phyloP scores from a whole-genome alignment of 2,329 filamentous ascomycete genomes.

The Sporothrix mexicana region DNA sequence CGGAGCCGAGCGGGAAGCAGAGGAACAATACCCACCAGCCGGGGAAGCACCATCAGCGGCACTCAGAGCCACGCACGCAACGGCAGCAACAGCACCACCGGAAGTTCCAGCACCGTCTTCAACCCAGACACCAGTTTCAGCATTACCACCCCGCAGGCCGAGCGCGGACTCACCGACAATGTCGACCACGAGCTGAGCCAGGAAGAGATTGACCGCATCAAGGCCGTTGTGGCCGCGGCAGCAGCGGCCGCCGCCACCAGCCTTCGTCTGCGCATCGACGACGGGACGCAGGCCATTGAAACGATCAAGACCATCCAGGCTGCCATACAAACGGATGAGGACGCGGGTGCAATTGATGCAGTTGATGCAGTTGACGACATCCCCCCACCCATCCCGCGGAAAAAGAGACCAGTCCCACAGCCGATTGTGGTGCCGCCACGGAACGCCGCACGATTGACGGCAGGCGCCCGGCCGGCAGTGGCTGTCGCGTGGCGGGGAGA shows the following conservation, averaged over 20 bases:
- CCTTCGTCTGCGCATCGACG: conserved; percentile 29
- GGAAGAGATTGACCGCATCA: conserved; percentile 58
- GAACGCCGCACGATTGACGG: not conserved
- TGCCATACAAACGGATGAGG: too few relatives aligned
- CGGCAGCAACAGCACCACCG: not conserved
- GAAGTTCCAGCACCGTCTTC: not conserved
- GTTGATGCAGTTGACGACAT: not conserved
- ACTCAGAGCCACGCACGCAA: not conserved
- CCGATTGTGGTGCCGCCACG: conserved; percentile 45
- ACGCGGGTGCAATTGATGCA: not conserved
- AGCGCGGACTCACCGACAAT: conserved; percentile 31
- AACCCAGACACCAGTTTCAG: conserved; percentile 43
- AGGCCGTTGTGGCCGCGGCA: conserved; percentile 51
- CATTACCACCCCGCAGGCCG: conserved; percentile 35
- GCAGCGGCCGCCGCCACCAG: conserved; percentile 27
- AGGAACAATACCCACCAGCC: not conserved
- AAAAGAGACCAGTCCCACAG: conserved; percentile 40
- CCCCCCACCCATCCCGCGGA: not conserved
- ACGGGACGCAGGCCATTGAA: not conserved
- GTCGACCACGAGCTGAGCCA: conserved; percentile 31
- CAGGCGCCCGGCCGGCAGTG: not conserved
- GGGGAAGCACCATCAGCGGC: not conserved
- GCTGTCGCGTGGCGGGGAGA: not conserved
- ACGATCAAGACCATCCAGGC: not conserved
- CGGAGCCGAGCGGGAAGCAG: not conserved